Conservation (phyloP, 768 basidiomycete species). For the Rhizopogon roseolus region DNA sequence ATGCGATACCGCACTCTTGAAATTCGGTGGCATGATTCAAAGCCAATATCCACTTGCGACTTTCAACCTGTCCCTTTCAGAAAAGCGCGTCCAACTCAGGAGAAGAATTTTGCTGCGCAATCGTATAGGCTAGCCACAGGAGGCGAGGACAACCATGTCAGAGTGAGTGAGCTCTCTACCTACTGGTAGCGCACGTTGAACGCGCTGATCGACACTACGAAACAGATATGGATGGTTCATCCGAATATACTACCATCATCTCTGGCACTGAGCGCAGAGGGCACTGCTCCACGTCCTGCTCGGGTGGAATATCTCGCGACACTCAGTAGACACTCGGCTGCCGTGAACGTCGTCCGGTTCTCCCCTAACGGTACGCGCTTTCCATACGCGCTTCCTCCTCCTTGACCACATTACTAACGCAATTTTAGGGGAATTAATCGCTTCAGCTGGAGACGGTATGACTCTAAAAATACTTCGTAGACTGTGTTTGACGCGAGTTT, state of each 20-base stretch:
- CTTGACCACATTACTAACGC: not conserved
- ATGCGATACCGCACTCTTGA: conserved; percentile 91
- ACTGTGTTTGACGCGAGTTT: conserved; percentile 5
- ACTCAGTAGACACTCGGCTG: conserved; percentile 84
- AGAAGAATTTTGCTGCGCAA: conserved; percentile 57
- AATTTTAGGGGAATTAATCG: conserved; percentile 75
- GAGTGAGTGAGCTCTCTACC: conserved; percentile 53
- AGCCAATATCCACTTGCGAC: conserved; percentile 95
- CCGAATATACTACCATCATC: conserved; percentile 79
- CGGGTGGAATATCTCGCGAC: conserved; percentile 96
- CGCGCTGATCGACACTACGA: conserved; percentile 8
- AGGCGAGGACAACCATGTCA: conserved; percentile 95
- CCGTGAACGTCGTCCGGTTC: conserved; percentile 95
- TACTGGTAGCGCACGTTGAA: not conserved
- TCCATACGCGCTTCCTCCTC: not conserved
- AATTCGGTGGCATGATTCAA: conserved; percentile 95
- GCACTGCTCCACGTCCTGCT: conserved; percentile 52
- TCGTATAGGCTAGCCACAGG: conserved; percentile 91
- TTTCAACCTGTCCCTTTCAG: conserved; percentile 85
- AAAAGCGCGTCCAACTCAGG: conserved; percentile 65
- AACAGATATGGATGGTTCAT: conserved; percentile 89
- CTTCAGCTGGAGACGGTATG: conserved; percentile 96
- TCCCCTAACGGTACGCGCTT: conserved; percentile 78
- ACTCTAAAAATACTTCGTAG: conserved; percentile 8
- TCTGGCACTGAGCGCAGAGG: conserved; percentile 34